These are phyloP conservation scores for Leptographium lundbergii DNA, from an alignment of 2,329 filamentous ascomycete species.

Conservation along the genomic window DNA sequence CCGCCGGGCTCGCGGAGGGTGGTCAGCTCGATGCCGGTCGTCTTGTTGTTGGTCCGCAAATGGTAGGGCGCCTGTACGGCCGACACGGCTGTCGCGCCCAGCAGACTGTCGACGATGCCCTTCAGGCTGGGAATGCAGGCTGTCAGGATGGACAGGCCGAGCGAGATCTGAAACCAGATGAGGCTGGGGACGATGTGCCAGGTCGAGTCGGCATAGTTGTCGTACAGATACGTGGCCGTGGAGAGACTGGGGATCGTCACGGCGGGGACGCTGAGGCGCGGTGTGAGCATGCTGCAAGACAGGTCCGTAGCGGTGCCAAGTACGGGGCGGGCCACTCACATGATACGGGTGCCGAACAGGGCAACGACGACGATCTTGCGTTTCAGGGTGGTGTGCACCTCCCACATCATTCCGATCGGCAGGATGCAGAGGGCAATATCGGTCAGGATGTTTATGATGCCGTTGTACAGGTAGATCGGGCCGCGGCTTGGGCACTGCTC, in stretches of 20 bases:
- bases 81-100: slow-evolving; percentile 1
- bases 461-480: slow-evolving; percentile 7
- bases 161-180: slow-evolving; percentile 4
- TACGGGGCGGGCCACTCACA: neutral
- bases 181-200: slow-evolving; percentile 5
- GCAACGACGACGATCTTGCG: slow-evolving; percentile 1
- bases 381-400: slow-evolving; percentile 3
- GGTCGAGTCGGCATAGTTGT: slow-evolving; percentile 6
- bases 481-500: slow-evolving; percentile 4
- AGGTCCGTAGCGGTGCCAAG: neutral
- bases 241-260: slow-evolving; percentile 6
- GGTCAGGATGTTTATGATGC: slow-evolving; percentile 7
- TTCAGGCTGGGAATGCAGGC: slow-evolving; percentile 13
- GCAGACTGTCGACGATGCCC: slow-evolving; percentile 9
- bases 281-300: neutral
- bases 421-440: slow-evolving; percentile 8
- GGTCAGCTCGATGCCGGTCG: slow-evolving; percentile 1
- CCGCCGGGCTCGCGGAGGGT: neutral
- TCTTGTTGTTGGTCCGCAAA: neutral
- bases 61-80: slow-evolving; percentile 7
- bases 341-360: slow-evolving; percentile 5
- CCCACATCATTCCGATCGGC: slow-evolving; percentile 10
- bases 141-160: slow-evolving; percentile 10
- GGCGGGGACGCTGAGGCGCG: slow-evolving; percentile 1
- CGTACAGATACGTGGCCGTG: neutral